Evolutionary conservation across 345 rosid genomes (phyloP).

Genomic region (Aethionema arabicum): DNA sequence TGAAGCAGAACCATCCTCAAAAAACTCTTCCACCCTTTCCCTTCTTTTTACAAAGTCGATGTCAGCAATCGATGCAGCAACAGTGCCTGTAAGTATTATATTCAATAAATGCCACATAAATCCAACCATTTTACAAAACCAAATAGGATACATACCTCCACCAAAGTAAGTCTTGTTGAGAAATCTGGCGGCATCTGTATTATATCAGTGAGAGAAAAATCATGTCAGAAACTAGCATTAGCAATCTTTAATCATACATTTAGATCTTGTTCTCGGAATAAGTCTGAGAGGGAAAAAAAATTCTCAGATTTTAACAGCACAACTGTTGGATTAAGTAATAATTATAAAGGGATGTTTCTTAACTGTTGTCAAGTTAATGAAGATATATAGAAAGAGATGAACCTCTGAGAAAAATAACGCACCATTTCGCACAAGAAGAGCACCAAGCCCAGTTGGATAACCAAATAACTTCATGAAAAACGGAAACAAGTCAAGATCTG

Average conservation of each 20-base stretch:
- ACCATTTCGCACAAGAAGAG: constrained; percentile 85
- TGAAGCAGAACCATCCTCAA: constrained; percentile 90
- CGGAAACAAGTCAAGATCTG: constrained; percentile 24
- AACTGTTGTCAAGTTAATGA: constrained; percentile 15
- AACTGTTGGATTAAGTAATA: constrained; percentile 3
- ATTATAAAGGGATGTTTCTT: constrained; percentile 3
- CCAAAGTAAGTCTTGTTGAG: constrained; percentile 84
- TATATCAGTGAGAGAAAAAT: constrained; percentile 17
- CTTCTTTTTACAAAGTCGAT: constrained; percentile 92
- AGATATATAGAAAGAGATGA: constrained; percentile 21
- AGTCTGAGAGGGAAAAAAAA: constrained; percentile 18
- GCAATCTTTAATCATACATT: background rate
- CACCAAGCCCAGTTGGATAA: constrained; percentile 99
- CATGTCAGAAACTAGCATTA: constrained; percentile 25
- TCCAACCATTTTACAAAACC: background rate
- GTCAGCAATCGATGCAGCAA: constrained; percentile 90
- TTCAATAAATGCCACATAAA: constrained; percentile 20
- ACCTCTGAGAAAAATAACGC: constrained; percentile 36
- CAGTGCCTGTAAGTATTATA: constrained; percentile 63
- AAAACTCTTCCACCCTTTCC: constrained; percentile 73
- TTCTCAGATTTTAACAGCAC: constrained; percentile 7
- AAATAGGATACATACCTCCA: constrained; percentile 67
- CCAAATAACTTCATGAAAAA: constrained; percentile 72
- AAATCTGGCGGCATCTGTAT: constrained; percentile 80
- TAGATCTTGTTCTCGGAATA: constrained; percentile 11